These are phyloP conservation scores for Boletus rufocinnamomeus DNA, from an alignment of 768 basidiomycete species.

Conservation along the genomic window DNA sequence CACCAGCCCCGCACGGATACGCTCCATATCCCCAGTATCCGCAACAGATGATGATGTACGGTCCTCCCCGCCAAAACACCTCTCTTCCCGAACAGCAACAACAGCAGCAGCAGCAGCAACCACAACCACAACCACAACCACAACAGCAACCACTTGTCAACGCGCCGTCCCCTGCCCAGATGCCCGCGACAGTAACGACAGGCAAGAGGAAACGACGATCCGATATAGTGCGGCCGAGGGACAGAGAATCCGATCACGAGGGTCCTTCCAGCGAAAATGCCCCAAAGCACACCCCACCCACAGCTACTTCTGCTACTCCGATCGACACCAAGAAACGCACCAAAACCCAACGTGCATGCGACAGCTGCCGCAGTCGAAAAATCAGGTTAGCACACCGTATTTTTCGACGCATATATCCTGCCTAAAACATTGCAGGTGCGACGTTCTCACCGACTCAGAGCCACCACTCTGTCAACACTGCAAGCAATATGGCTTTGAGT, in stretches of 20 bases:
- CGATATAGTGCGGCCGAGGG: conserved; percentile 39
- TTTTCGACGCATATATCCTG: conserved; percentile 11
- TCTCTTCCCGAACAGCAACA: conserved; percentile 38
- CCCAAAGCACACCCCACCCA: conserved; percentile 35
- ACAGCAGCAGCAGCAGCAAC: conserved; percentile 31
- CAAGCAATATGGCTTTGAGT: conserved; percentile 90
- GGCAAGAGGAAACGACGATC: conserved; percentile 69
- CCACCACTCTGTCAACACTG: conserved; percentile 91
- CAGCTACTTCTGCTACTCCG: conserved; percentile 32
- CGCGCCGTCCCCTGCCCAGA: conserved; percentile 36
- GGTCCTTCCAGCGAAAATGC: conserved; percentile 49
- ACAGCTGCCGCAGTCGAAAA: conserved; percentile 88
- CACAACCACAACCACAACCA: conserved; percentile 11
- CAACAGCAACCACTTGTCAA: conserved; percentile 35
- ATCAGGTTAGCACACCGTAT: conserved; percentile 56
- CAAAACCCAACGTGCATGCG: conserved; percentile 91
- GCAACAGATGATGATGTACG: conserved; percentile 71
- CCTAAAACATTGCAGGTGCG: conserved; percentile 53
- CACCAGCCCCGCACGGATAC: conserved; percentile 41
- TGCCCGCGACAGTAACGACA: conserved; percentile 33
- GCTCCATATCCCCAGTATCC: conserved; percentile 59
- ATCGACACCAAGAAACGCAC: conserved; percentile 83
- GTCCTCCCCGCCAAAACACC: conserved; percentile 40
- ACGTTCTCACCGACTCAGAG: conserved; percentile 76
- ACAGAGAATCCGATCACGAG: conserved; percentile 65